A percentile compares a stretch with the other conserved stretches of the same genome.
Evolutionary conservation across 768 basidiomycete genomes (phyloP).

Genomic region (Arthromyces matolae): DNA sequence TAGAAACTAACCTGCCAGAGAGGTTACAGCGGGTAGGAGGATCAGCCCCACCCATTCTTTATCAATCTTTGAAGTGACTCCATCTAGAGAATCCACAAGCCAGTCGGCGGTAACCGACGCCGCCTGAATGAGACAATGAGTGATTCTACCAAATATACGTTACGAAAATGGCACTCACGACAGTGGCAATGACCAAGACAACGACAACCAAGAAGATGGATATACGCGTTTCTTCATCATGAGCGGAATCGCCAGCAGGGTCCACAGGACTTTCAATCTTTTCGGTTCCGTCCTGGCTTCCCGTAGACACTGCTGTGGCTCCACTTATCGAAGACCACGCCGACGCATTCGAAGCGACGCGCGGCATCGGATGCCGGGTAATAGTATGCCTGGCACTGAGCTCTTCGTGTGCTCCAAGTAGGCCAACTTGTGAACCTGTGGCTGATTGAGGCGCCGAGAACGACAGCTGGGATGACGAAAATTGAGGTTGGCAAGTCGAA

Average conservation of each 20-base stretch:
- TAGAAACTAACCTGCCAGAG: constrained; percentile 74
- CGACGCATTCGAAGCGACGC: background rate
- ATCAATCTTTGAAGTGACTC: constrained; percentile 64
- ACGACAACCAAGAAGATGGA: constrained; percentile 56
- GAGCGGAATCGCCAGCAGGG: background rate
- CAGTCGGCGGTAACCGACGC: constrained; percentile 58
- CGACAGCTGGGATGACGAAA: constrained; percentile 1
- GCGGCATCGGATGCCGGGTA: constrained; percentile 10
- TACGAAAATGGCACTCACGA: constrained; percentile 39
- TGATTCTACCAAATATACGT: background rate
- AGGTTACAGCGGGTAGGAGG: constrained; percentile 79
- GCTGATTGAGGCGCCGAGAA: background rate
- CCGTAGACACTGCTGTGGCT: constrained; percentile 3
- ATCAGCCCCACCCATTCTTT: constrained; percentile 91
- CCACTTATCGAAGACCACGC: constrained; percentile 2
- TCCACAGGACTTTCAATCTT: constrained; percentile 6
- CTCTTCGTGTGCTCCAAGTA: constrained; percentile 13
- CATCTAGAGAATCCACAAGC: constrained; percentile 83
- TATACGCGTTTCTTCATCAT: constrained; percentile 44
- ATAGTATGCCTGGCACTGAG: constrained; percentile 13
- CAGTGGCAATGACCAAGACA: constrained; percentile 56
- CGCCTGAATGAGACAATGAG: constrained; percentile 27
- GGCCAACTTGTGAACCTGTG: background rate
- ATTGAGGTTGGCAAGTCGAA: background rate
- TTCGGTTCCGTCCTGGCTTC: constrained; percentile 6